Evolutionary conservation across 1,139 yeast species (phyloP), one percentile per base, ranked within the genome.

Genomic region (Petasospora fabianii): DNA sequence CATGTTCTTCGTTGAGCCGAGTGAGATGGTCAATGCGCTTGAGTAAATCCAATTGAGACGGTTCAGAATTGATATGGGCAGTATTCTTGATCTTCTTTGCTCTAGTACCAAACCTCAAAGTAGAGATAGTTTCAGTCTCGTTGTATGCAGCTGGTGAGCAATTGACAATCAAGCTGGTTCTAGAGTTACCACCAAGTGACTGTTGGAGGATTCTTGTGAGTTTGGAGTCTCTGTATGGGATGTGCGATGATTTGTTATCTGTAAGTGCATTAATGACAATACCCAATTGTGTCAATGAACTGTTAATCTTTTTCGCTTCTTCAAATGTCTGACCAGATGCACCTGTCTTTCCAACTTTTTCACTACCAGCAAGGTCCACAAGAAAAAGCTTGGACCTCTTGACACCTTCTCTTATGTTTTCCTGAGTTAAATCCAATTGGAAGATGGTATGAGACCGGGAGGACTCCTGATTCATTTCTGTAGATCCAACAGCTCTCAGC

Each of bases 301-400:
- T 74, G 61, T 87, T 88, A 53, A 87, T 84, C 50, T 83, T 85
- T 54, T 84, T 84, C 0, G 95, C 90, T 51, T 88, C 96, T 56
- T 87, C 90, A 14, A 85, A 64, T 1, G 83, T 72, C 47, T 79
- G 80, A 1, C 92, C 94, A 3, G 76, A 63, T 1, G 88, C 94
- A 3, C 94, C 92, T 0, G 95, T 80, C 51, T 81, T 84, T 41
- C 80, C 80, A n/a, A 85, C 80, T 58, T 84, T 85, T 60, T 88
- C 96, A 30, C 92, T 80, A 4, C 96, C 96, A 0, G 96, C 96
- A 47, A 88, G 68, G 63, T 88, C 97, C 10, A 87, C 94, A 36
- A 88, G 63, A 53, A 81, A 84, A 41, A 88, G 67, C 18, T 51
- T 45, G 17, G 61, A 50, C 32, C 74, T 69, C 55, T 80, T 84